phyloP scores from a whole-genome alignment of 1,284 basidiomycete genomes.

The Ceratobasidium papillatum region DNA sequence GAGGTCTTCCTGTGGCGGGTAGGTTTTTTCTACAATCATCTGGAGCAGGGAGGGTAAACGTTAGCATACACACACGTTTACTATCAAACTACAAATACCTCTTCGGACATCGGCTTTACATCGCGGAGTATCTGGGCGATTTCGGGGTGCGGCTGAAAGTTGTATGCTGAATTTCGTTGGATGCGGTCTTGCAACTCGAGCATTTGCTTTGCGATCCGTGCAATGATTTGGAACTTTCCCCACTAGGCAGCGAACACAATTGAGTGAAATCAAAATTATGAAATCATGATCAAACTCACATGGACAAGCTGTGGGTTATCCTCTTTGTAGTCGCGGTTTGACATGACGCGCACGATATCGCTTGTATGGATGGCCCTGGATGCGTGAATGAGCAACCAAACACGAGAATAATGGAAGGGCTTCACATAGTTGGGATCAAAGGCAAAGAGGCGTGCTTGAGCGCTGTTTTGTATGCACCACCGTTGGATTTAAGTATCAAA shows the following conservation, averaged over 20 bases:
- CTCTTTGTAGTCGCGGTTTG: constrained; percentile 71
- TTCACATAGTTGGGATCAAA: constrained; percentile 82
- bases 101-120: constrained; percentile 65
- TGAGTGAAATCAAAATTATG: not conserved
- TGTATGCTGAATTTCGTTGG: constrained; percentile 64
- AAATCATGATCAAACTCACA: constrained; percentile 9
- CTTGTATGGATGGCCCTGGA: constrained; percentile 80
- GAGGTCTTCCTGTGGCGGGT: constrained; percentile 8
- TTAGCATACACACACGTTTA: not conserved
- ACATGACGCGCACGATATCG: constrained; percentile 78
- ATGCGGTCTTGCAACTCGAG: constrained; percentile 77
- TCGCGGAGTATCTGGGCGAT: constrained; percentile 62
- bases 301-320: constrained; percentile 73
- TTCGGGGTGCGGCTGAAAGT: constrained; percentile 60
- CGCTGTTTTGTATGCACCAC: constrained; percentile 80
- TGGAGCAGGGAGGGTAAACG: not conserved
- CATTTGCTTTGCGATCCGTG: constrained; percentile 70
- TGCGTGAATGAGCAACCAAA: constrained; percentile 33
- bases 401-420: constrained; percentile 38
- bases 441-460: constrained; percentile 79
- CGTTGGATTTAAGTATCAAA: constrained; percentile 69
- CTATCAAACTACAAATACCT: constrained; percentile 56
- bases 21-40: constrained; percentile 34
- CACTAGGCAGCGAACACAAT: constrained; percentile 53
- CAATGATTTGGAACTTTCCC: constrained; percentile 88